Percentiles rank a stretch among this genome's conserved stretches.
These are phyloP conservation scores for Globisporangium barbulae DNA, from an alignment of 352 stramenopile species.

Conservation along the genomic window DNA sequence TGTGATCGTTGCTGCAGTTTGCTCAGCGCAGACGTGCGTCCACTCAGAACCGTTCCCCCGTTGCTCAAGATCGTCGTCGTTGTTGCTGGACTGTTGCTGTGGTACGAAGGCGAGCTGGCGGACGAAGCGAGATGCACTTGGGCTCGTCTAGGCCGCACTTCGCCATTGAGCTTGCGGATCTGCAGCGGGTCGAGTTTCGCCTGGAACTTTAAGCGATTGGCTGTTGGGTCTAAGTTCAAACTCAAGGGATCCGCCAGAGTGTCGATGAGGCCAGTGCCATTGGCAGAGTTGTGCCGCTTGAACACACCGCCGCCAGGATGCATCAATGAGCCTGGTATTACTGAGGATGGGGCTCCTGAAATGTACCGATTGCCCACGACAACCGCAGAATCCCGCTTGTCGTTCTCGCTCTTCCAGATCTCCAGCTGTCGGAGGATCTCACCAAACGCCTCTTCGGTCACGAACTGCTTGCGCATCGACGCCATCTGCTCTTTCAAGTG, in stretches of 20 bases:
- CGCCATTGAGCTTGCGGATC: slow-evolving; percentile 36
- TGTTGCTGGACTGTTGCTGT: slow-evolving; percentile 8
- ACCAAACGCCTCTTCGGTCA: slow-evolving; percentile 39
- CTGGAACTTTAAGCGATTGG: slow-evolving; percentile 47
- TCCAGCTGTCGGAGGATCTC: slow-evolving; percentile 44
- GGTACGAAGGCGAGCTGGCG: neutral
- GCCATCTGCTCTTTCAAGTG: slow-evolving; percentile 34
- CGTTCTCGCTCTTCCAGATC: slow-evolving; percentile 30
- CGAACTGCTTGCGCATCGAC: slow-evolving; percentile 41
- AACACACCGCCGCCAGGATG: slow-evolving; percentile 3
- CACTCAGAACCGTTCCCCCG: slow-evolving; percentile 13
- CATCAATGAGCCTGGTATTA: slow-evolving; percentile 19
- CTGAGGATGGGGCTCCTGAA: slow-evolving; percentile 6
- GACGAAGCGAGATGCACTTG: slow-evolving; percentile 1
- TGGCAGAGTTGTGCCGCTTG: slow-evolving; percentile 27
- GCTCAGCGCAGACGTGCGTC: slow-evolving; percentile 18
- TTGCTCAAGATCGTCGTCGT: slow-evolving; percentile 18
- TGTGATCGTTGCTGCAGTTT: slow-evolving; percentile 60
- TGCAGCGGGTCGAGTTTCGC: slow-evolving; percentile 60
- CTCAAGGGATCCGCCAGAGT: neutral
- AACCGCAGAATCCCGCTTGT: slow-evolving; percentile 14
- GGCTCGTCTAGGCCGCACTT: slow-evolving; percentile 9
- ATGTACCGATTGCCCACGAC: slow-evolving; percentile 32
- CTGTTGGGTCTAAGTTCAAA: slow-evolving; percentile 11
- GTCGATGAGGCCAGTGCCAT: neutral